phyloP scores from a whole-genome alignment of 257 asterid genomes.

The Pogostemon cablin region DNA sequence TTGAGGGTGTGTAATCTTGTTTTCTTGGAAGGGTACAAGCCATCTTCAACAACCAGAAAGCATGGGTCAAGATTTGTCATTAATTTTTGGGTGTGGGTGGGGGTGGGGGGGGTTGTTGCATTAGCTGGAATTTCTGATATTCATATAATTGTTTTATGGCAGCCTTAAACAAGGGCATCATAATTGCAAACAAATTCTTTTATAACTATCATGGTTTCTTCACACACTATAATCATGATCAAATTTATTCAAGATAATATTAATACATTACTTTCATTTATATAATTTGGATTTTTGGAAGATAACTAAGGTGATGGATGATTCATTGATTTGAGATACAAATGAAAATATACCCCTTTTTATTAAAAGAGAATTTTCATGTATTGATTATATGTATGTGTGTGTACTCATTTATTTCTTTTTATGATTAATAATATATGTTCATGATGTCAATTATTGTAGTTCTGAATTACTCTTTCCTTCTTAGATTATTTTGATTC shows the following conservation, averaged over 20 bases:
- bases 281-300: background rate
- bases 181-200: slow-evolving; percentile 33
- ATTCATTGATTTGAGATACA: background rate
- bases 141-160: slow-evolving; percentile 27
- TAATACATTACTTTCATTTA: background rate
- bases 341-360: too few species aligned
- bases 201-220: slow-evolving; percentile 29
- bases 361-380: too few species aligned
- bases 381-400: too few species aligned
- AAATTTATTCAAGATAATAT: background rate
- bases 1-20: slow-evolving; percentile 31
- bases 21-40: slow-evolving; percentile 32
- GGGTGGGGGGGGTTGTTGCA: slow-evolving; percentile 31
- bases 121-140: slow-evolving; percentile 37
- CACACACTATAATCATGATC: slow-evolving; percentile 20
- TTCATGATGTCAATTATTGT: too few species aligned
- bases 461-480: too few species aligned
- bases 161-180: slow-evolving; percentile 37
- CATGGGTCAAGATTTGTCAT: slow-evolving; percentile 40
- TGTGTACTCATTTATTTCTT: too few species aligned
- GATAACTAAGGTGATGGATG: background rate
- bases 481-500: too few species aligned
- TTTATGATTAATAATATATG: too few species aligned
- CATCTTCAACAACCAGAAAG: slow-evolving; percentile 45
- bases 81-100: slow-evolving; percentile 19